Evolutionary conservation across 2,329 filamentous ascomycete genomes (phyloP).

Genomic region (Polytolypa hystricis): DNA sequence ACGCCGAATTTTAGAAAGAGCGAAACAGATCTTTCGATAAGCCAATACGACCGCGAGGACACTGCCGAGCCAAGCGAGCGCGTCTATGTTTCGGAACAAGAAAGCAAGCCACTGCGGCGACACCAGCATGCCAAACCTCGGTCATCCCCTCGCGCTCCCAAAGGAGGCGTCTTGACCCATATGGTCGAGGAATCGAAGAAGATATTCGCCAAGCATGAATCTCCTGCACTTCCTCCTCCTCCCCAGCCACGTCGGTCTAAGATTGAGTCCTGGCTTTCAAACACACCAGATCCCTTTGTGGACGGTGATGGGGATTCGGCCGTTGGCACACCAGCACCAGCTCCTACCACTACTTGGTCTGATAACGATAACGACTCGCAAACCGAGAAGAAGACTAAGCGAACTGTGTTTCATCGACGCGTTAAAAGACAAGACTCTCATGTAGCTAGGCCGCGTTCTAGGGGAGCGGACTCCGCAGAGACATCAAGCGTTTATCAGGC

Average conservation of each 20-base stretch:
- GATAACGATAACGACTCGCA: not conserved
- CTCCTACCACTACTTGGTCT: constrained; percentile 20
- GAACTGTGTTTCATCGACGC: no score
- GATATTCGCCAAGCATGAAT: constrained; percentile 33
- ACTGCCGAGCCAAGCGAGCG: constrained; percentile 25
- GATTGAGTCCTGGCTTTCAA: constrained; percentile 52
- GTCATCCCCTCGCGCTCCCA: constrained; percentile 22
- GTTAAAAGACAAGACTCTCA: not conserved
- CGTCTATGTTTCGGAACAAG: constrained; percentile 28
- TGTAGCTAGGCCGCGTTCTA: not conserved
- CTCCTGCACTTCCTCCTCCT: constrained; percentile 27
- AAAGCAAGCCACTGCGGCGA: constrained; percentile 24
- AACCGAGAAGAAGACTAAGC: not conserved
- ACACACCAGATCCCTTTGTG: constrained; percentile 45
- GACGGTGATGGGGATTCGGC: constrained; percentile 26
- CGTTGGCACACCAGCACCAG: constrained; percentile 30
- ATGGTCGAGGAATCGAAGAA: constrained; percentile 35
- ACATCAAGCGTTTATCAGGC: not conserved
- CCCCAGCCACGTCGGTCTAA: constrained; percentile 37
- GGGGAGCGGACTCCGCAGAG: not conserved
- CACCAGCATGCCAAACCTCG: constrained; percentile 14
- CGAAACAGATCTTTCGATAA: constrained; percentile 18
- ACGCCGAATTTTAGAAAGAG: constrained; percentile 6
- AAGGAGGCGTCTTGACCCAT: constrained; percentile 33
- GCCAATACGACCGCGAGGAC: constrained; percentile 24